Base-by-base conservation (phyloP, 495 filamentous ascomycete species). In the Penicilliopsis zonata region DNA sequence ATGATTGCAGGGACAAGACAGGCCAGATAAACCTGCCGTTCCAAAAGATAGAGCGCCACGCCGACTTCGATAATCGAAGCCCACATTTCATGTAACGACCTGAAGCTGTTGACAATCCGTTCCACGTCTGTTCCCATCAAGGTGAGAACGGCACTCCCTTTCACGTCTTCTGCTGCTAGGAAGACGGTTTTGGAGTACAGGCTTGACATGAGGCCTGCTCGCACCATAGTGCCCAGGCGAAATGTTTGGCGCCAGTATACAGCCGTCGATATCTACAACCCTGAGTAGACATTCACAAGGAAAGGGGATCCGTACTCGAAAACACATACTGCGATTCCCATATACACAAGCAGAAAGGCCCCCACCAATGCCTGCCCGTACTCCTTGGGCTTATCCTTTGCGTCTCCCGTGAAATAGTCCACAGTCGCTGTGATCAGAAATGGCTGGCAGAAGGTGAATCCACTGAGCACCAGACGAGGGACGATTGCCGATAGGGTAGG, bases 111-210 rank as follows among this genome's bases (percentile, higher is more conserved):
- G 4, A 41, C 44, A 14, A 68, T 56, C 15, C 58, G 47, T 20
- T 67, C 63, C 8, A 67, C 51, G 28, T 73, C 69, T 3, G 69
- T 70, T 50, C 63, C 69, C 57, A 74, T 73, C 4, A 77, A 49
- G 0, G 72, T 72, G 5, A 73, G 35, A 1, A 63, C 58, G 7
- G 58, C 49, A 7, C 62, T 52, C 23, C 61, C 62, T 2, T 56
- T 49, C 6, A 47, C 43, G 4, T 52, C 46, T 5, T 53, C 38
- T 0, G 16, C 12, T 2, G 20, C 23, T 5, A 49, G 22, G 16
- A 42, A 58, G 8, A 47, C 44, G 2, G 67, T 59, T 31, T 52
- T 38, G 9, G 39, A 38, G 38, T 65, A 73, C 18, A 72, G 49
- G 18, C 63, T 48, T n/a, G 55, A 57, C 3, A 68, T 55, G 1